Evolutionary conservation across 148 eudicot species (phyloP).

Genomic region (Fagopyrum esculentum): DNA sequence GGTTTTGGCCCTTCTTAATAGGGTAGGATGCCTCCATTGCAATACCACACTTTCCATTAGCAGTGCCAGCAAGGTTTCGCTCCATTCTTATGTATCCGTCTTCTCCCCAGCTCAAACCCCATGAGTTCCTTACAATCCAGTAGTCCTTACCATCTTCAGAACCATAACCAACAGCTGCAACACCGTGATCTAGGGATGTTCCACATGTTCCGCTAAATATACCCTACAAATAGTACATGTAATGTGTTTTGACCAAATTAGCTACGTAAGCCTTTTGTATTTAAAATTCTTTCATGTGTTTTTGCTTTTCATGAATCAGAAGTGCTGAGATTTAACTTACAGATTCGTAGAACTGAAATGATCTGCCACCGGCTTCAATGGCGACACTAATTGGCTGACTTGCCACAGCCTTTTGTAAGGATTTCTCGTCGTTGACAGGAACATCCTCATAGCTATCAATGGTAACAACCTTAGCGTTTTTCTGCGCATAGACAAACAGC

Average conservation of each 20-base stretch:
- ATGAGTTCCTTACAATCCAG: conserved; percentile 33
- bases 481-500: conserved; percentile 3
- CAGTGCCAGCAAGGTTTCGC: not conserved
- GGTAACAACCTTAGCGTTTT: conserved; percentile 26
- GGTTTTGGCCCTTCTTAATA: conserved; percentile 19
- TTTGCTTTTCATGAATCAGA: not conserved
- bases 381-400: conserved; percentile 28
- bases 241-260: too few species aligned
- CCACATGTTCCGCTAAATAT: conserved; percentile 24
- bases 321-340: conserved; percentile 5
- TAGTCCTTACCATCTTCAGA: conserved; percentile 20
- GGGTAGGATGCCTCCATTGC: conserved; percentile 24
- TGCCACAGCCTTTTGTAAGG: conserved; percentile 28
- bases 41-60: conserved; percentile 29
- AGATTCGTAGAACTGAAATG: conserved; percentile 26
- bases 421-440: conserved; percentile 28
- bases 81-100: conserved; percentile 28
- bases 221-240: conserved; percentile 8
- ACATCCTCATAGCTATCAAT: conserved; percentile 29
- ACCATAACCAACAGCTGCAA: conserved; percentile 29
- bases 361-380: conserved; percentile 31
- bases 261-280: too few species aligned
- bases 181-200: conserved; percentile 24
- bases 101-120: conserved; percentile 32
- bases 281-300: too few species aligned